phyloP scores from a whole-genome alignment of 768 basidiomycete genomes.

The Trametes elegans region DNA sequence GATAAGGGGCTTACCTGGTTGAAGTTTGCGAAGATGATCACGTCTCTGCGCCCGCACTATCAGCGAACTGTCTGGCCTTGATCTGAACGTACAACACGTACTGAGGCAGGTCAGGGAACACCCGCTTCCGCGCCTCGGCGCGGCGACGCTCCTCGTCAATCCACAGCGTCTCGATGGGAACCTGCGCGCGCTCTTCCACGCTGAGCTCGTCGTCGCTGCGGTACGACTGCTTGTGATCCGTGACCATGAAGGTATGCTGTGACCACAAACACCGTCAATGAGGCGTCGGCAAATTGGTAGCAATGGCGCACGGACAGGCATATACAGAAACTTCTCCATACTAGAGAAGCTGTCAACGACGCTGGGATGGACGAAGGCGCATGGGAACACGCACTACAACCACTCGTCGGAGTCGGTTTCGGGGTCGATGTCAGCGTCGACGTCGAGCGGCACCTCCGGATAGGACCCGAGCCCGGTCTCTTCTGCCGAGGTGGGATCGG shows the following conservation, averaged over 20 bases:
- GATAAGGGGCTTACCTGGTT: conserved; percentile 39
- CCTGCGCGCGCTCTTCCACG: conserved; percentile 14
- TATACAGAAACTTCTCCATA: conserved; percentile 44
- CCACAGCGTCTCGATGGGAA: conserved; percentile 33
- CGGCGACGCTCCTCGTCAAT: conserved; percentile 39
- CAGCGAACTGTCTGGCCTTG: not conserved
- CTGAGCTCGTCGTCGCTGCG: conserved; percentile 29
- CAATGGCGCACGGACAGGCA: conserved; percentile 40
- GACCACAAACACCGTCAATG: not conserved
- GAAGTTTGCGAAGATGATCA: conserved; percentile 51
- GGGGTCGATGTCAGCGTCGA: conserved; percentile 42
- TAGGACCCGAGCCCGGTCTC: not conserved
- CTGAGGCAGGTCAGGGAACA: conserved; percentile 46
- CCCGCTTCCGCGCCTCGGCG: conserved; percentile 33
- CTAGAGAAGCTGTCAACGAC: conserved; percentile 21
- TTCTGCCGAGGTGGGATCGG: not conserved
- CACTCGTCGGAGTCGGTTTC: conserved; percentile 37
- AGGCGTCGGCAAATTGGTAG: not conserved
- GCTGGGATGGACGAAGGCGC: not conserved
- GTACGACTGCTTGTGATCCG: conserved; percentile 49
- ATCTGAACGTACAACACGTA: conserved; percentile 23
- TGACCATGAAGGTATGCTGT: conserved; percentile 48
- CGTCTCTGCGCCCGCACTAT: conserved; percentile 31
- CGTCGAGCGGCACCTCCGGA: conserved; percentile 31
- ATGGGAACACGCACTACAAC: conserved; percentile 39